Evolutionary conservation across 2,329 filamentous ascomycete species (phyloP).

Genomic region (Apiospora aurea): DNA sequence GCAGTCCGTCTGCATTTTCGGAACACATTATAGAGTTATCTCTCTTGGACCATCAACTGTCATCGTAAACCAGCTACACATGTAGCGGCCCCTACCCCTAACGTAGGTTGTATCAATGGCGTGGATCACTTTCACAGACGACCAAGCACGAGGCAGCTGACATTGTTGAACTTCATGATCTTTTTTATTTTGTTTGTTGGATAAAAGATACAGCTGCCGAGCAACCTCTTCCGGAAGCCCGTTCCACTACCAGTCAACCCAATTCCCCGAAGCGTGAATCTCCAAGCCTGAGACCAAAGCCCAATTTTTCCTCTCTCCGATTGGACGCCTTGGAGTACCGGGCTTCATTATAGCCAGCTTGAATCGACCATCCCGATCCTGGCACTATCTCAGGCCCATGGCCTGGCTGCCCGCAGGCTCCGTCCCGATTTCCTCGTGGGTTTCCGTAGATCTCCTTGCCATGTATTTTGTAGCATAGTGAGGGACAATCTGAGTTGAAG

Average conservation of each 20-base stretch:
- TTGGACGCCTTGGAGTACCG: neutral
- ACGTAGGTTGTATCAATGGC: no score
- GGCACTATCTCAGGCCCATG: neutral
- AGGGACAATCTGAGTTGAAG: neutral
- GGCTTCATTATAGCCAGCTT: constrained; percentile 5
- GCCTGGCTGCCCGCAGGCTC: constrained; percentile 4
- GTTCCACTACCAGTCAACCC: neutral
- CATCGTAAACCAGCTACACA: neutral
- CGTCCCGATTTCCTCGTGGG: constrained; percentile 3
- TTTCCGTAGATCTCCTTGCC: neutral
- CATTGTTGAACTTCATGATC: constrained; percentile 21
- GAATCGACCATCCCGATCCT: neutral
- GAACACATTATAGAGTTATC: no score
- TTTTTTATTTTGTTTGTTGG: constrained; percentile 22
- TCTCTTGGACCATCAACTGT: neutral
- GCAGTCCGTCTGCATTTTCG: neutral
- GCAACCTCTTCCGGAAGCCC: constrained; percentile 14
- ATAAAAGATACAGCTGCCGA: constrained; percentile 23
- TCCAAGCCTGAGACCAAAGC: constrained; percentile 4
- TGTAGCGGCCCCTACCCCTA: neutral
- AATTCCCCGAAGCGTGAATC: neutral
- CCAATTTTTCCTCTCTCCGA: neutral
- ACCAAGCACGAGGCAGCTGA: neutral
- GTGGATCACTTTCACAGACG: neutral
- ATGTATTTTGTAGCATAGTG: neutral